Base-by-base conservation (phyloP, 495 filamentous ascomycete species). In the Podospora pseudocomata region DNA sequence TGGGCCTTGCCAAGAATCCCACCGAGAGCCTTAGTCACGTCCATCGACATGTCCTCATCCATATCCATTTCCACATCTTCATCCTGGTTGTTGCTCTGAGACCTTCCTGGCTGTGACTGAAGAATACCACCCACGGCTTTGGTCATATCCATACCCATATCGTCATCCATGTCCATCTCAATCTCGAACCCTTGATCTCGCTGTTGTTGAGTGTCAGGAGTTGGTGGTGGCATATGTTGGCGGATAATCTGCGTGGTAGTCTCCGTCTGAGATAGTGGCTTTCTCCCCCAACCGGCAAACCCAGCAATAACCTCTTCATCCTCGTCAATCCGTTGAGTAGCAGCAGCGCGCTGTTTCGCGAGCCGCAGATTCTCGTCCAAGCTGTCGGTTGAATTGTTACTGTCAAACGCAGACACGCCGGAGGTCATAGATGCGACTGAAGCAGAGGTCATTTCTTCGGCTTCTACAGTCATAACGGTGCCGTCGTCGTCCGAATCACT, bases 11-110 rank as follows among this genome's bases (percentile, higher is more conserved):
- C 79, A 30, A 93, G 78, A 62, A 98, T 97, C 4, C 89, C 86
- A n/a, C 94, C 94, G 66, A 97, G 79, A 15, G 88, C 91, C 67
- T 84, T 86, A 1, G 93, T 97, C 61, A 96, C 87, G 67, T 97
- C 93, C 91, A 94, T 93, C 11, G 89, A 92, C 75, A 92, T 85
- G 32, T 92, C 90, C 72, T 92, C 92, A 15, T 88, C 90, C 72
- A 90, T 83, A 20, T 92, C 89, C 66, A 61, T 61, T 27, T 61
- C 59, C 59, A 61, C 27, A 28, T 27, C 59, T 63, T 67, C 65
- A 19, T 68, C 61, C 53, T 86, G 84, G 20, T 77, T 76, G 4
- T 81, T 75, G 19, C 79, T 74, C 19, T 60, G 65, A 6, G 76
- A 65, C 55, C 75, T 23, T 23, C 23, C 67, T n/a, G 65, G 39